phyloP scores from a whole-genome alignment of 179 eudicot species.

The Patellifolia procumbens region DNA sequence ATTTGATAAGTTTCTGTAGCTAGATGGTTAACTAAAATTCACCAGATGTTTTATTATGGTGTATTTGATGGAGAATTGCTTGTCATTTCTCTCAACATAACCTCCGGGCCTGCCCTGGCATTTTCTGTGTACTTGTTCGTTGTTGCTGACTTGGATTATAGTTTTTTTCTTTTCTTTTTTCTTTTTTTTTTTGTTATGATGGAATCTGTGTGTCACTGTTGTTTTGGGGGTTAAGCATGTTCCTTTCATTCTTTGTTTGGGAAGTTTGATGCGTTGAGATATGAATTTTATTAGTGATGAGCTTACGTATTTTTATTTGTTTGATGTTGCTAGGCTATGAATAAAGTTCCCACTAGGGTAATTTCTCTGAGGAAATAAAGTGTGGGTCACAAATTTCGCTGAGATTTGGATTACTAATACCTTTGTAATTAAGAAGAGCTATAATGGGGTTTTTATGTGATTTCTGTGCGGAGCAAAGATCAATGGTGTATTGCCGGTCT shows the following conservation, averaged over 20 bases:
- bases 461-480: slow-evolving; percentile 74
- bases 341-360: neutral
- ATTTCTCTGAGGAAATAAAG: neutral
- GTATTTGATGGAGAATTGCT: too few relatives aligned
- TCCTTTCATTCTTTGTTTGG: neutral
- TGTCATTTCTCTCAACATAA: too few relatives aligned
- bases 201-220: too few relatives aligned
- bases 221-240: neutral
- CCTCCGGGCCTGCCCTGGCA: too few relatives aligned
- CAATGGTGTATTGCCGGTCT: slow-evolving; percentile 84
- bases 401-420: slow-evolving; percentile 3
- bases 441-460: slow-evolving; percentile 85
- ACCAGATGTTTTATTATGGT: too few relatives aligned
- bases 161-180: too few relatives aligned
- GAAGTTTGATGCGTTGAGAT: neutral
- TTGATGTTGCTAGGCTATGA: slow-evolving; percentile 17
- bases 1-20: too few relatives aligned
- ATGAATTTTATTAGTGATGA: neutral
- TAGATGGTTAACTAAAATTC: too few relatives aligned
- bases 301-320: neutral
- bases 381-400: neutral
- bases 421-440: slow-evolving; percentile 1
- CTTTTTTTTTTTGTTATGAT: too few relatives aligned
- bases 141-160: too few relatives aligned
- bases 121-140: too few relatives aligned